Evolutionary conservation across 2,329 filamentous ascomycete species (phyloP).

Genomic region (Fusarium sp.): DNA sequence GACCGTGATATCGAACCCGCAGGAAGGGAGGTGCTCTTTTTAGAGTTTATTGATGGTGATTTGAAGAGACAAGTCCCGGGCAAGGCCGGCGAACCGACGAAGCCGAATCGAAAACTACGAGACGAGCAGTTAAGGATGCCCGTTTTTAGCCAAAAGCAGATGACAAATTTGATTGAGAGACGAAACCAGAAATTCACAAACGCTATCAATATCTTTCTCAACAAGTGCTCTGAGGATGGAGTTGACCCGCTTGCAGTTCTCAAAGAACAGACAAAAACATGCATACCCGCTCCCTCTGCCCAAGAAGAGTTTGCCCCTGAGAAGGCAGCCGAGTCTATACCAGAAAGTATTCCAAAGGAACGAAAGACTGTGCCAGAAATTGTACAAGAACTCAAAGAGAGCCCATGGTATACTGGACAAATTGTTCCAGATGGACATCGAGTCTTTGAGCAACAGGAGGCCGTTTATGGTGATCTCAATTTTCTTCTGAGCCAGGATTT

Average conservation of each 20-base stretch:
- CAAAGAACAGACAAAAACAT: constrained; percentile 67
- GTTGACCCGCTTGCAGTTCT: constrained; percentile 78
- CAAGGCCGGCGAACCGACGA: constrained; percentile 78
- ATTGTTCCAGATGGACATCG: constrained; percentile 94
- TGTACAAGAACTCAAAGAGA: constrained; percentile 82
- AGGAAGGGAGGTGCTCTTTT: constrained; percentile 80
- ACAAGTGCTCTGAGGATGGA: constrained; percentile 74
- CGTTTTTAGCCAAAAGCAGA: constrained; percentile 91
- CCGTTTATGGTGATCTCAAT: constrained; percentile 84
- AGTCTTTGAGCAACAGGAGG: constrained; percentile 86
- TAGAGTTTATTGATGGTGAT: constrained; percentile 94
- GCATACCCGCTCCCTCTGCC: constrained; percentile 72
- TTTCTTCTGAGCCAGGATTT: constrained; percentile 90
- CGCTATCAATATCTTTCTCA: constrained; percentile 82
- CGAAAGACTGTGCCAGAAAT: constrained; percentile 87
- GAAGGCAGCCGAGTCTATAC: constrained; percentile 63
- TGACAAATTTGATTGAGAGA: constrained; percentile 90
- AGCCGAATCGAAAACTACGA: constrained; percentile 74
- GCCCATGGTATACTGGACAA: constrained; percentile 91
- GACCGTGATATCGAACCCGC: constrained; percentile 37
- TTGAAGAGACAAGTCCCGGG: constrained; percentile 82
- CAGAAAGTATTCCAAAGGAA: constrained; percentile 81
- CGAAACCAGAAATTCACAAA: constrained; percentile 85
- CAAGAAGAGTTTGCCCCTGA: constrained; percentile 51
- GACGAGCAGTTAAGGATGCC: constrained; percentile 91